Conservation (phyloP, 176 grass and related monocot genomes). For the Dactylis glomerata region DNA sequence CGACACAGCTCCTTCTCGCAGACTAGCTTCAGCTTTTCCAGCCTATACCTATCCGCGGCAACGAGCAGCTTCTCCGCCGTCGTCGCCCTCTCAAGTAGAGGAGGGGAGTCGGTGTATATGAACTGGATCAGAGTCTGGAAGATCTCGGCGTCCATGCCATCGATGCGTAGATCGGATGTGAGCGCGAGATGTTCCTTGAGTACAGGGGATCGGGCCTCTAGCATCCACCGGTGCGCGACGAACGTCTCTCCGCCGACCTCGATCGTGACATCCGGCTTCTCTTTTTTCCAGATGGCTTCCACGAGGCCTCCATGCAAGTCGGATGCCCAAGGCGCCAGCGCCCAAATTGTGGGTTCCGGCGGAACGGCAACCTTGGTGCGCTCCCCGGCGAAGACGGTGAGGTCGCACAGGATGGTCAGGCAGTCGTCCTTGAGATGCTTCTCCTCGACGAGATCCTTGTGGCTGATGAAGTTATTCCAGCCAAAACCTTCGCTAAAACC, state of each 20-base stretch:
- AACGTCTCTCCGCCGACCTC: background rate
- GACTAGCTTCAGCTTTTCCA: background rate
- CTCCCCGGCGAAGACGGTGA: background rate
- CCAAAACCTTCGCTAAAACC: too few species aligned
- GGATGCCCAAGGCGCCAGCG: too few species aligned
- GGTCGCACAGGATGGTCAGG: background rate
- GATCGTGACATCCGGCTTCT: background rate
- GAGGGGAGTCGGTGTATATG: background rate
- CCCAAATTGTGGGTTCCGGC: too few species aligned
- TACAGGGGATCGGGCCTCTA: background rate
- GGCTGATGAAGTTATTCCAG: too few species aligned
- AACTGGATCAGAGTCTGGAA: background rate
- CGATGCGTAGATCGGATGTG: background rate
- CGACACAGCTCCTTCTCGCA: background rate
- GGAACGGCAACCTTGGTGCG: too few species aligned
- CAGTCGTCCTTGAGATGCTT: background rate
- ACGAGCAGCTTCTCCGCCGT: background rate
- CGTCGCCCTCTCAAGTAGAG: background rate
- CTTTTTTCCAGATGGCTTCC: background rate
- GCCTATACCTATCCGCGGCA: background rate
- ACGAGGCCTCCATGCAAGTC: background rate
- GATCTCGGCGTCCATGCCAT: background rate
- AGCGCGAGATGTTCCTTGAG: background rate
- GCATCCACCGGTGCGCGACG: background rate
- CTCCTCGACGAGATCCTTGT: too few species aligned